Conservation (phyloP, 2,329 filamentous ascomycete species). For the Aspergillus pseudonomiae region DNA sequence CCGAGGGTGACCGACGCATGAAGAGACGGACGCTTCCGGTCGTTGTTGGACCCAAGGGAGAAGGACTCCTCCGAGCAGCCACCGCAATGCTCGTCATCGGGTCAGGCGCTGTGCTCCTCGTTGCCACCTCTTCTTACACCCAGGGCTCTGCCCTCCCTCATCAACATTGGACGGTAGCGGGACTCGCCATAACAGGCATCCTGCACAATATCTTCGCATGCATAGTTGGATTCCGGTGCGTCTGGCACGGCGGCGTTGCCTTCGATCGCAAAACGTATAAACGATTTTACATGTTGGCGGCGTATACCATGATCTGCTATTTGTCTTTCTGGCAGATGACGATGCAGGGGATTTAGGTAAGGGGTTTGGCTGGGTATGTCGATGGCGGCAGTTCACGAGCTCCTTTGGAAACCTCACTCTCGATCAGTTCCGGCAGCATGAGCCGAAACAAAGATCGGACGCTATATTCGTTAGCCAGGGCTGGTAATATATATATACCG, state of each 20-base stretch:
- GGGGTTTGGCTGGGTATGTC: background rate
- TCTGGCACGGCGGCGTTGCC: conserved; percentile 1
- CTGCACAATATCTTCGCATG: background rate
- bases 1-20: conserved; percentile 11
- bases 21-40: conserved; percentile 11
- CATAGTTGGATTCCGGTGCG: background rate
- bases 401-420: background rate
- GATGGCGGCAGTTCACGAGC: background rate
- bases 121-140: background rate
- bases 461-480: conserved; percentile 4
- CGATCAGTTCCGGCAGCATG: conserved; percentile 16
- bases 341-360: background rate
- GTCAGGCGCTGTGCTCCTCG: background rate
- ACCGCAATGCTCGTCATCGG: background rate
- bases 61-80: background rate
- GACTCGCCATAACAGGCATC: background rate
- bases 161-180: background rate
- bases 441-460: conserved; percentile 17
- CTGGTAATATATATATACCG: background rate
- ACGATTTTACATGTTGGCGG: conserved; percentile 9
- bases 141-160: background rate
- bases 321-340: conserved; percentile 6
- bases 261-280: conserved; percentile 12
- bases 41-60: background rate
- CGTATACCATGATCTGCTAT: conserved; percentile 11